These are phyloP conservation scores for Yarrowia porcina DNA, from an alignment of 805 yeast genomes.

Conservation along the genomic window DNA sequence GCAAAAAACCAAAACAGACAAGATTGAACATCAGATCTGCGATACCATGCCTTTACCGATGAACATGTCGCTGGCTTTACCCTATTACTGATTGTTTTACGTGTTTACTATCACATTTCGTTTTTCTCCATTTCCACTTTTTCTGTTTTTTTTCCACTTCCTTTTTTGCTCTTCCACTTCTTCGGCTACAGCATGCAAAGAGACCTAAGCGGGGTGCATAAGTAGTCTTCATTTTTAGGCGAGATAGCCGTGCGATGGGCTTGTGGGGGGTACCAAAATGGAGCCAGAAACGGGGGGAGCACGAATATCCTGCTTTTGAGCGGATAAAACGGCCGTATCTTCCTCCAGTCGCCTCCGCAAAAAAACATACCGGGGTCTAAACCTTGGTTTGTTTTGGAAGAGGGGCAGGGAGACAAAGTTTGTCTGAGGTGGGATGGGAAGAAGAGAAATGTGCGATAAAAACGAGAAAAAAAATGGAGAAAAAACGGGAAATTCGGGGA, in stretches of 20 bases:
- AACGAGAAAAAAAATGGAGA: no score
- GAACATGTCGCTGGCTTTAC: no score
- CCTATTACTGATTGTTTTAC: no score
- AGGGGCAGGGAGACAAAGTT: slow-evolving; percentile 8
- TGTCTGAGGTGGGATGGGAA: no score
- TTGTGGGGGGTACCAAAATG: not conserved
- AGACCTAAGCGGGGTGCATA: not conserved
- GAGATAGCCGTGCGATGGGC: not conserved
- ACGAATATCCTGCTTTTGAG: not conserved
- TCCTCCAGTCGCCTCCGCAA: not conserved
- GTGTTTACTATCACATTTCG: no score
- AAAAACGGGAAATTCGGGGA: no score
- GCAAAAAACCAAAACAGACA: not conserved
- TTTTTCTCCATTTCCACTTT: no score
- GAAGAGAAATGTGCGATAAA: no score
- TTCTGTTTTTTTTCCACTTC: no score
- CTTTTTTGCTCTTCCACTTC: no score
- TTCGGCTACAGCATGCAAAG: not conserved
- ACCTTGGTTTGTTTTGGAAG: slow-evolving; percentile 21
- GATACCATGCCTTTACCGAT: no score
- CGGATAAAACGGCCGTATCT: not conserved
- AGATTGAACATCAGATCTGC: no score
- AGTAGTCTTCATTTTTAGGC: not conserved
- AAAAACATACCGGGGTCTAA: slow-evolving; percentile 20
- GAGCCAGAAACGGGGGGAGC: not conserved